Base-by-base conservation (phyloP, 2,329 filamentous ascomycete genomes). In the Berkeleyomyces basicola region DNA sequence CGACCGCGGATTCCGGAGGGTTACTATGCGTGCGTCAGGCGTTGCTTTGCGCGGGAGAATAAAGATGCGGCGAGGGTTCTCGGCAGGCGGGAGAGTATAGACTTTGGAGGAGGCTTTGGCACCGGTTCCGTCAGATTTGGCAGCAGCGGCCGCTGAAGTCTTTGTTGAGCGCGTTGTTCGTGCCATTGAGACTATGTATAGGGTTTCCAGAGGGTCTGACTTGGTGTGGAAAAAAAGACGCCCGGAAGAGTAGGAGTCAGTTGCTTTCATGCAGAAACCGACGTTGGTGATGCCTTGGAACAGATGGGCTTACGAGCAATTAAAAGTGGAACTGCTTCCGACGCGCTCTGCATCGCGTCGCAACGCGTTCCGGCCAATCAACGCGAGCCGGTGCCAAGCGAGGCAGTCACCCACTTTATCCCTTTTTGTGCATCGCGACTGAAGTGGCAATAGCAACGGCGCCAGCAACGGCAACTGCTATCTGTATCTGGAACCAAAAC, bases 1-100 rank as follows among this genome's bases (percentile, higher is more conserved):
- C 67, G 78, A 78, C 68, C 82, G 77, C 3, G 84, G 83, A 67
- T 86, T 78, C 23, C 79, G 78, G 44, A 87, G 75, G 1, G 79
- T 80, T 60, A 85, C 74, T 61, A 87, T 79, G 61, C 78, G 79
- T 31, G 83, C 79, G 3, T 79, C 75, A n/a, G 75, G 64, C 0
- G 75, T 77, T 11, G 79, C 77, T 65, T 75, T 73, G n/a, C 75
- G 76, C 11, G 84, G 84, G 4, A 87, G 73, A 63, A 87, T 77
- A 70, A 87, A 83, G 58, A 87, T 70, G 61, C 77, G 79, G 2
- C 79, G 77, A 7, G 79, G 74, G 47, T 75, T 79, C 33, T 72
- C 67, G 9, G 71, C 69, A 57, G 72, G 72, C 3, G 75, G 66
- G 16, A 82, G 70, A 2, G 68, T 68, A 67, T 79, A 76, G 67